Percentiles rank a stretch among this genome's conserved stretches.
phyloP scores from a whole-genome alignment of 805 yeast species.

The Lipomyces anomalus region DNA sequence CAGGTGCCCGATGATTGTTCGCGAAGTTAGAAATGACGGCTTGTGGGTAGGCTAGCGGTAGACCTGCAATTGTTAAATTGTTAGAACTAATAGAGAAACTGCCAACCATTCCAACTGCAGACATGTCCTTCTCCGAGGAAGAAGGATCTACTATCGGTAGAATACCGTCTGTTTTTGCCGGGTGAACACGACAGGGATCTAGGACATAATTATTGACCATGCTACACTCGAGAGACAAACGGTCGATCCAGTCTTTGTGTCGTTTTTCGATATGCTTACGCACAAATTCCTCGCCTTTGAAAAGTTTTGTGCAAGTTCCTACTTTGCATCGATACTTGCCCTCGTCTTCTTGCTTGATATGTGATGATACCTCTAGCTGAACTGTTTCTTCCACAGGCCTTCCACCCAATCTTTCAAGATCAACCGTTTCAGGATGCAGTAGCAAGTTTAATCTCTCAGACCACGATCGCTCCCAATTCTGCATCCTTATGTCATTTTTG shows the following conservation, averaged over 20 bases:
- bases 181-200: slow-evolving; percentile 17
- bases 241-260: slow-evolving; percentile 19
- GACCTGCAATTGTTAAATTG: slow-evolving; percentile 5
- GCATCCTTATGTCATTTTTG: slow-evolving; percentile 7
- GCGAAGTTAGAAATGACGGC: background rate
- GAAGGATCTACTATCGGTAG: slow-evolving; percentile 7
- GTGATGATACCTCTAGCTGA: slow-evolving; percentile 8
- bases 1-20: slow-evolving; percentile 1
- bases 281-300: slow-evolving; percentile 24
- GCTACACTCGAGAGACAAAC: slow-evolving; percentile 5
- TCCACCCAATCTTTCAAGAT: slow-evolving; percentile 18
- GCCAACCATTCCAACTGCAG: background rate
- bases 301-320: slow-evolving; percentile 21
- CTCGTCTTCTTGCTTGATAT: slow-evolving; percentile 19
- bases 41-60: slow-evolving; percentile 14
- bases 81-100: background rate
- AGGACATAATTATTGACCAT: slow-evolving; percentile 17
- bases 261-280: slow-evolving; percentile 20
- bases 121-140: background rate
- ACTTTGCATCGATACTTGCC: slow-evolving; percentile 22
- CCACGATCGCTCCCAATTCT: slow-evolving; percentile 21
- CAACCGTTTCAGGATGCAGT: slow-evolving; percentile 11
- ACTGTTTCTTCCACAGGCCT: slow-evolving; percentile 8
- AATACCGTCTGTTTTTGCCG: slow-evolving; percentile 13
- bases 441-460: slow-evolving; percentile 14